Evolutionary conservation across 495 filamentous ascomycete species (phyloP), one percentile per base, ranked within the genome.

Genomic region (Astrothelium macrocarpum): DNA sequence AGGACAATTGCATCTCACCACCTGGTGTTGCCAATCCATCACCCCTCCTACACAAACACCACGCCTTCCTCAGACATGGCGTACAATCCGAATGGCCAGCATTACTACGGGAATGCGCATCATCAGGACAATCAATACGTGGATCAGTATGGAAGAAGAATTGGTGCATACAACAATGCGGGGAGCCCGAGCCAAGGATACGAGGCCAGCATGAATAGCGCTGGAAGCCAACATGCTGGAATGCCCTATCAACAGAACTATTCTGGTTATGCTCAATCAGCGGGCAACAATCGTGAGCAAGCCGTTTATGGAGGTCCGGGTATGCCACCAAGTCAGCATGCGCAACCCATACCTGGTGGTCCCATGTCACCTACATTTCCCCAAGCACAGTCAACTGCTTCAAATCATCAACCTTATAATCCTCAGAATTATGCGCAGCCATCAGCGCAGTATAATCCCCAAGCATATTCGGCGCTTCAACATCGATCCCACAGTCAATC

Each of bases 361-460:
- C 49, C 49, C 11, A 56, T 56, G 49, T 56, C 49, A 56, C 49
- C 49, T 56, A 29, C 49, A 29, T 56, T 56, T 28, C 20, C 49
- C 11, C 49, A 56, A 56, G 20, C 20, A 28, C 49, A 56, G 29
- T 56, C 49, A 25, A n/a, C 49, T 10, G 25, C 16, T 3, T 29
- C 49, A 20, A 56, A 56, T 56, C 49, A 56, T 10, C 49, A 56
- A 20, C 2, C 49, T 16, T 96, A 96, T 74, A 95, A 96, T 67
- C 91, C 92, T 1, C 90, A 91, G 73, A 78, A 87, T 60, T 97
- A 91, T 72, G 83, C 80, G 53, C 78, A 83, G 10, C 81, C 87
- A 2, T 82, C 88, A 53, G 83, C 20, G 4, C 76, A 76, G 69
- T 78, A 70, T 76, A 82, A 74, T 68, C 81, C 71, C 31, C 77